Evolutionary conservation across 768 basidiomycete species (phyloP).

Genomic region (Crassisporium funariophilum): DNA sequence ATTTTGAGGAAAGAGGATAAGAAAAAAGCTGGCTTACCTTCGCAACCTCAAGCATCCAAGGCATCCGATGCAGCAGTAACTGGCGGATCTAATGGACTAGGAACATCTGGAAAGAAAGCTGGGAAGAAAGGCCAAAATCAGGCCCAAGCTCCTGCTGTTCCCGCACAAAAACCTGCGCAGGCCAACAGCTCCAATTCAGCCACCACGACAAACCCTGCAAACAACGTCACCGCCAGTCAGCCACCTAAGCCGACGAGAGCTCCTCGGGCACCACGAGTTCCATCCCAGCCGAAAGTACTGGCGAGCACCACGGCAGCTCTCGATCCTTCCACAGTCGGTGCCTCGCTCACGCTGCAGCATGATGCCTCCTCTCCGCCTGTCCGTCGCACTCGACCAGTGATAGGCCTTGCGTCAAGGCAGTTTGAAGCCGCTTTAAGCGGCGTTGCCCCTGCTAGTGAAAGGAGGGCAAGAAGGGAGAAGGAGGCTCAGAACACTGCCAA

Average conservation of each 20-base stretch:
- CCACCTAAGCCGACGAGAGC: constrained; percentile 17
- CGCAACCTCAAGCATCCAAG: constrained; percentile 13
- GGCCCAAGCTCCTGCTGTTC: constrained; percentile 6
- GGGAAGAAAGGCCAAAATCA: constrained; percentile 28
- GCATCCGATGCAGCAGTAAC: no score
- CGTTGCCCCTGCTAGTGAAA: constrained; percentile 53
- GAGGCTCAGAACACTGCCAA: constrained; percentile 22
- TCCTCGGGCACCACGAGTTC: constrained; percentile 14
- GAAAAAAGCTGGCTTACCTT: constrained; percentile 24
- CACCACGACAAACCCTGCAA: constrained; percentile 11
- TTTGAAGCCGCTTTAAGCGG: constrained; percentile 75
- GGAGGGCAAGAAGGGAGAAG: constrained; percentile 29
- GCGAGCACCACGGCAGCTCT: constrained; percentile 8
- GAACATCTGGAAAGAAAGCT: constrained; percentile 23
- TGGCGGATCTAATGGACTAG: no score
- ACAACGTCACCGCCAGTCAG: constrained; percentile 13
- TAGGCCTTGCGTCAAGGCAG: constrained; percentile 66
- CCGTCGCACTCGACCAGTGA: constrained; percentile 55
- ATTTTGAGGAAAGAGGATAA: constrained; percentile 39
- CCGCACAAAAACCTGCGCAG: constrained; percentile 9
- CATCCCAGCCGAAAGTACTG: constrained; percentile 14
- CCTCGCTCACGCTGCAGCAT: constrained; percentile 13
- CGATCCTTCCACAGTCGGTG: constrained; percentile 8
- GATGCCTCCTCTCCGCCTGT: constrained; percentile 23
- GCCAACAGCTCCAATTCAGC: constrained; percentile 5